These are phyloP conservation scores for Vitis hybrid DNA, from an alignment of 177 flowering plant species.

Conservation along the genomic window DNA sequence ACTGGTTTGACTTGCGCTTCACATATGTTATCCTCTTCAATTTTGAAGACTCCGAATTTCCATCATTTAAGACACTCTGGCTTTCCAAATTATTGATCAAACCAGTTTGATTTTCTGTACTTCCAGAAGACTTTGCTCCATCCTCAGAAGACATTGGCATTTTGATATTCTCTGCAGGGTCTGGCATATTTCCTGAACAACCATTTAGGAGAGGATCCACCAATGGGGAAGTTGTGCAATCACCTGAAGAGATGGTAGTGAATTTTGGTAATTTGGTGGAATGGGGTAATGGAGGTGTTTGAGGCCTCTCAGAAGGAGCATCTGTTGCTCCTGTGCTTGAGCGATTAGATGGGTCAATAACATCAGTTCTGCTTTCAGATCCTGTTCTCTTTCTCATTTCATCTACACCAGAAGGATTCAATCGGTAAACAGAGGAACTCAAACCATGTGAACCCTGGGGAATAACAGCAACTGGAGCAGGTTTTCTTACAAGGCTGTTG, in stretches of 20 bases:
- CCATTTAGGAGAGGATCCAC: slow-evolving; percentile 22
- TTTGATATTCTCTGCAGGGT: slow-evolving; percentile 21
- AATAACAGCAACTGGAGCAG: slow-evolving; percentile 29
- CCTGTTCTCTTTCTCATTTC: slow-evolving; percentile 22
- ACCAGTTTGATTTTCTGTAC: slow-evolving; percentile 32
- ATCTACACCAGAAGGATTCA: slow-evolving; percentile 31
- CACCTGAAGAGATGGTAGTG: slow-evolving; percentile 19
- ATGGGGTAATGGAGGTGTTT: slow-evolving; percentile 32
- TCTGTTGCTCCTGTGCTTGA: slow-evolving; percentile 11
- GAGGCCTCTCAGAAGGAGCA: slow-evolving; percentile 38
- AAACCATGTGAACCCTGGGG: slow-evolving; percentile 29
- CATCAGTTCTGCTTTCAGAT: slow-evolving; percentile 26
- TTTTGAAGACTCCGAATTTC: slow-evolving; percentile 23
- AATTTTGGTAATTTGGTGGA: slow-evolving; percentile 21
- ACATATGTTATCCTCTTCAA: slow-evolving; percentile 48
- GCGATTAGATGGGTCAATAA: slow-evolving; percentile 5
- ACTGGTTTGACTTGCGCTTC: slow-evolving; percentile 70
- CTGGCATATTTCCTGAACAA: slow-evolving; percentile 25
- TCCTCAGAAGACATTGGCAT: slow-evolving; percentile 21
- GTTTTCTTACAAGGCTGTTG: slow-evolving; percentile 81
- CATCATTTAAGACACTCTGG: slow-evolving; percentile 29
- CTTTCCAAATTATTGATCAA: slow-evolving; percentile 23
- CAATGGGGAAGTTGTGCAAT: slow-evolving; percentile 19
- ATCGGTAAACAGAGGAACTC: slow-evolving; percentile 27
- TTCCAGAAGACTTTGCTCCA: slow-evolving; percentile 16